Conservation (phyloP, 1,139 yeast species). For the Groenewaldozyma sp. region DNA sequence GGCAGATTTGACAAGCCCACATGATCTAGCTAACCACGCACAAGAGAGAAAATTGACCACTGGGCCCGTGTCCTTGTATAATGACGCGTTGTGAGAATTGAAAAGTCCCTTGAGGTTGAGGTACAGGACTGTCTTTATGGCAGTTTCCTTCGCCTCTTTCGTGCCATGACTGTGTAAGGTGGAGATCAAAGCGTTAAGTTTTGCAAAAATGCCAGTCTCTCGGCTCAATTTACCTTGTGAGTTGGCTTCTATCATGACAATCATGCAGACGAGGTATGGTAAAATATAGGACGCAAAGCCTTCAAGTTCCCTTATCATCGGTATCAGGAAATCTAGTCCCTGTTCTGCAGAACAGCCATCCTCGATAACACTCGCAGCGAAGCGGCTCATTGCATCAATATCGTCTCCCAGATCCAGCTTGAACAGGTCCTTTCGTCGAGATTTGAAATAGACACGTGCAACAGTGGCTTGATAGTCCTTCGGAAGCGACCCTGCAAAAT, state of each 20-base stretch:
- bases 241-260: not conserved
- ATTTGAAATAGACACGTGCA: too few relatives aligned
- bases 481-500: too few relatives aligned
- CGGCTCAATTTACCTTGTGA: not conserved
- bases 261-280: not conserved
- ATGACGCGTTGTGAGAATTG: not conserved
- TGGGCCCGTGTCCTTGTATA: not conserved
- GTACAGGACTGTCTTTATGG: not conserved
- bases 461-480: too few relatives aligned
- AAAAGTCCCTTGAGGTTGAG: not conserved
- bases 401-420: not conserved
- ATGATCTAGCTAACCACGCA: not conserved
- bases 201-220: not conserved
- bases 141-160: not conserved
- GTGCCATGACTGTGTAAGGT: not conserved
- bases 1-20: conserved; percentile 10
- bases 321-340: not conserved
- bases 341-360: too few relatives aligned
- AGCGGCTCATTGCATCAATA: not conserved
- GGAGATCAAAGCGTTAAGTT: not conserved
- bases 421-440: too few relatives aligned
- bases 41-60: not conserved
- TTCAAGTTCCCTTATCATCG: not conserved
- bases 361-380: not conserved
- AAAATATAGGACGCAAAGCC: not conserved